Percentiles rank a stretch among this genome's conserved stretches.
Conservation (phyloP, 164 flowering plant genomes). For the Vitis rotundifolia region DNA sequence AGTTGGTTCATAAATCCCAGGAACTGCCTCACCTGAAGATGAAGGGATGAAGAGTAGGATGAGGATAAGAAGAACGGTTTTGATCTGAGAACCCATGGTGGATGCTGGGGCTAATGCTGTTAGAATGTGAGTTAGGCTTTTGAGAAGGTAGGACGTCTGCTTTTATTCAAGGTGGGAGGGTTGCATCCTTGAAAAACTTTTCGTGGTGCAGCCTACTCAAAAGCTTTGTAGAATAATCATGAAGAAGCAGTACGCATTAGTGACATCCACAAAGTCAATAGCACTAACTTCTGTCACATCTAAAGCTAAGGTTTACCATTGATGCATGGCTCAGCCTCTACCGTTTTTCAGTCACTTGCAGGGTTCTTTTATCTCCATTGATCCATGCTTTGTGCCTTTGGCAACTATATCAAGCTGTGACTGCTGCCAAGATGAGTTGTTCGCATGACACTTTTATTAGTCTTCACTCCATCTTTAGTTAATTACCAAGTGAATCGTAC, state of each 20-base stretch:
- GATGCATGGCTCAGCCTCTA: no score
- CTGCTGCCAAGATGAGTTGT: no score
- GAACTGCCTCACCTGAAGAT: neutral
- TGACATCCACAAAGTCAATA: neutral
- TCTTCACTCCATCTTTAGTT: no score
- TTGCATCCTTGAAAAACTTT: neutral
- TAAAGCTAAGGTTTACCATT: no score
- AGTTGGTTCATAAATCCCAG: no score
- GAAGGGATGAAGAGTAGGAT: neutral
- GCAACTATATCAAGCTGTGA: no score
- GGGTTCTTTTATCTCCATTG: no score
- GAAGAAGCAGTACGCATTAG: neutral
- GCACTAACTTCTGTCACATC: no score
- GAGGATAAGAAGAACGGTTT: slow-evolving; percentile 2
- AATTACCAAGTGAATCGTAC: no score
- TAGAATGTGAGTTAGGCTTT: neutral
- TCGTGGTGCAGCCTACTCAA: neutral
- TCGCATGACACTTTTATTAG: no score
- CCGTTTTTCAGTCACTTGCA: no score
- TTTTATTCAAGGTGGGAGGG: neutral
- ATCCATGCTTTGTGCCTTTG: no score
- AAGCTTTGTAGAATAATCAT: slow-evolving; percentile 8
- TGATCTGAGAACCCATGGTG: neutral
- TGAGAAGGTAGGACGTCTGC: neutral
- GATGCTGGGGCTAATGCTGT: neutral